phyloP scores from a whole-genome alignment of 495 filamentous ascomycete species.

The Aspergillus indologenus region DNA sequence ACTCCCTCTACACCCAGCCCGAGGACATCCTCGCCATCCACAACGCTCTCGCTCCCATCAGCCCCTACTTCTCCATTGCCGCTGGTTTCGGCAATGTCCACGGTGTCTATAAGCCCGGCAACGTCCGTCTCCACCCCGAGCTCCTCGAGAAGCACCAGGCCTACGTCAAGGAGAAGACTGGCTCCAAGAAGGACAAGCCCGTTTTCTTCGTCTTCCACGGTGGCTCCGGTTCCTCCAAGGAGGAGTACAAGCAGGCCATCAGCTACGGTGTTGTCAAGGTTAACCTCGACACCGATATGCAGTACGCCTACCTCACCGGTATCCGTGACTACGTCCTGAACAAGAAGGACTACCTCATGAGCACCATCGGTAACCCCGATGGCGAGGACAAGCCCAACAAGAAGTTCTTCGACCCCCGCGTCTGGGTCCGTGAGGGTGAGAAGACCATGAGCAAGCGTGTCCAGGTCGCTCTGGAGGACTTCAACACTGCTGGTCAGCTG shows the following conservation, averaged over 20 bases:
- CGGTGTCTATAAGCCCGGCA: conserved; percentile 98
- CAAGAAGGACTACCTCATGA: conserved; percentile 91
- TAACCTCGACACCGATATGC: conserved; percentile 73
- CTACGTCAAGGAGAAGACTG: conserved; percentile 74
- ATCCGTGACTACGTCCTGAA: conserved; percentile 89
- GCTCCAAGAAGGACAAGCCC: conserved; percentile 72
- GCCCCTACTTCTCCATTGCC: conserved; percentile 94
- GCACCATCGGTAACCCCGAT: conserved; percentile 90
- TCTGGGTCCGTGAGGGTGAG: conserved; percentile 86
- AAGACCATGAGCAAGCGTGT: conserved; percentile 91
- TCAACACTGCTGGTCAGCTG: conserved; percentile 83
- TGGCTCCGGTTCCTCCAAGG: conserved; percentile 83
- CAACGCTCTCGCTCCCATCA: conserved; percentile 74
- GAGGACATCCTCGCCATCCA: conserved; percentile 92
- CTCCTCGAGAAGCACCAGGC: conserved; percentile 92
- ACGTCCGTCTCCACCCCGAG: conserved; percentile 92
- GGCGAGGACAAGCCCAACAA: conserved; percentile 98
- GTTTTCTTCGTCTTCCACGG: conserved; percentile 99
- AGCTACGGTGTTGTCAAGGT: conserved; percentile 96
- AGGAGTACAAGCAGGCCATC: conserved; percentile 86
- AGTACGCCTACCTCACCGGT: conserved; percentile 77
- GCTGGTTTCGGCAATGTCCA: conserved; percentile 99
- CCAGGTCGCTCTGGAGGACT: conserved; percentile 77
- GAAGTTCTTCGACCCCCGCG: conserved; percentile 87
- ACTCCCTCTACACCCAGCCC: conserved; percentile 94